A percentile compares a stretch with the other conserved stretches of the same genome.
These are phyloP conservation scores for Rhodotorula babjevae DNA, from an alignment of 768 basidiomycete genomes.

Conservation along the genomic window DNA sequence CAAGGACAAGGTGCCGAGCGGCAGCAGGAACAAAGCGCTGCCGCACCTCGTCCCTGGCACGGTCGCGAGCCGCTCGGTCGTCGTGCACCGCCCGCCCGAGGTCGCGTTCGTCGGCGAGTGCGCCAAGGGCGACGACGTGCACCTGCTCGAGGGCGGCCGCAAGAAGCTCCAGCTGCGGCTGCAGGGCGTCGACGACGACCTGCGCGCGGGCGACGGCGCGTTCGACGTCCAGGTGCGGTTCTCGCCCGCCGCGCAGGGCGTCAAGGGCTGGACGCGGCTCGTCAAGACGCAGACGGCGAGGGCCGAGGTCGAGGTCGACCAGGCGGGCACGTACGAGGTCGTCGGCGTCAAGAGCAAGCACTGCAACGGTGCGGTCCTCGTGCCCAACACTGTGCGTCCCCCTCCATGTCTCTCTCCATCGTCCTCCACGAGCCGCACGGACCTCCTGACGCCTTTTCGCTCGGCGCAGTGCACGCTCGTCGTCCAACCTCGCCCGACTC, in stretches of 20 bases:
- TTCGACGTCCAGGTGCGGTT: constrained; percentile 17
- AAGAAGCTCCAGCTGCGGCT: constrained; percentile 12
- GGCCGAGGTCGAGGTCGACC: constrained; percentile 11
- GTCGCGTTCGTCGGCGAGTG: constrained; percentile 31
- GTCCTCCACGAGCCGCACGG: no score
- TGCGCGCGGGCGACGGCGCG: background rate
- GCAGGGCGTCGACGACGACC: constrained; percentile 7
- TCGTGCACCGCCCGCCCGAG: constrained; percentile 26
- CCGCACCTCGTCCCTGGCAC: constrained; percentile 13
- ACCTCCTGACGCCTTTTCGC: background rate
- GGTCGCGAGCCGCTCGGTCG: constrained; percentile 11
- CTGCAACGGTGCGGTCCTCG: constrained; percentile 27
- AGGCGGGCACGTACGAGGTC: constrained; percentile 33
- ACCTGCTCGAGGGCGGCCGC: constrained; percentile 7
- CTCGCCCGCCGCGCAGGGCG: background rate
- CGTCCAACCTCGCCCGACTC: constrained; percentile 28
- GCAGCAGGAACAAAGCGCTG: background rate
- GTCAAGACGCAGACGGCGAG: constrained; percentile 5
- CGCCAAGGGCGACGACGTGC: constrained; percentile 20
- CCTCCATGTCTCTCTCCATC: background rate
- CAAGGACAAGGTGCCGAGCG: no score
- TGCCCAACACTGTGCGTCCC: constrained; percentile 19
- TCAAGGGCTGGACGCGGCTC: constrained; percentile 7
- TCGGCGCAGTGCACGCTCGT: constrained; percentile 25
- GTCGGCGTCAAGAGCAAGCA: constrained; percentile 15